Evolutionary conservation across 192 early-diverging fungal species (phyloP), one percentile per base, ranked within the genome.

Genomic region (Rhizophagus clarus): DNA sequence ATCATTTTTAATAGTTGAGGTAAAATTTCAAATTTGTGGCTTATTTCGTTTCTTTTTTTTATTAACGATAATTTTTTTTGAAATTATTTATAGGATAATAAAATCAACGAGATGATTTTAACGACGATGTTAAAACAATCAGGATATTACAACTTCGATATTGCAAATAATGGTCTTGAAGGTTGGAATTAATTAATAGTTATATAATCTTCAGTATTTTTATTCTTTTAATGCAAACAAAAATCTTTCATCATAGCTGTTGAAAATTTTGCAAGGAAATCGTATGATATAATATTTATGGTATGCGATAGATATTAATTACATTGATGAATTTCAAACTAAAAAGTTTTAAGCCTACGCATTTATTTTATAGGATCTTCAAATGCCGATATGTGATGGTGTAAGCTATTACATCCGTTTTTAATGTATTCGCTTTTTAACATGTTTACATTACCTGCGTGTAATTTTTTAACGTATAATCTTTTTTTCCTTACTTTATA

Each of bases 91-190:
- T 42, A 70, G 68, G 68, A 70, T 70, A 70, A 70, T 34, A 70
- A 70, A 22, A 70, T 70, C 22, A 70, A 70, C 24, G 68, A 31
- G 34, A 70, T 70, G 68, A 70, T 70, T 37, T 70, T 70, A 70
- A 67, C 15, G 31, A 67, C 64, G 12, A 67, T 67, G 64, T 70
- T 40, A 70, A 70, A 40, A 42, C 68, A 70, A 70, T 14, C 68
- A 2, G 64, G 64, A 31, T 67, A 31, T 31, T 20, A 20, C 32
- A 67, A 67, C 32, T 67, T 17, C 17, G 64, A 67, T 67, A n/a
- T 67, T 6, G 64, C 64, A 17, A 29, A 28, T 32, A 67, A 67
- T 67, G 64, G 64, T 10, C 64, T 67, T 67, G 26, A 67, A 67
- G 64, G 64, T 67, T 31, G 17, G 17, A 20, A 20, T 51, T 11